Base-by-base conservation (phyloP, 1,139 yeast species). In the Taphrina betulina region DNA sequence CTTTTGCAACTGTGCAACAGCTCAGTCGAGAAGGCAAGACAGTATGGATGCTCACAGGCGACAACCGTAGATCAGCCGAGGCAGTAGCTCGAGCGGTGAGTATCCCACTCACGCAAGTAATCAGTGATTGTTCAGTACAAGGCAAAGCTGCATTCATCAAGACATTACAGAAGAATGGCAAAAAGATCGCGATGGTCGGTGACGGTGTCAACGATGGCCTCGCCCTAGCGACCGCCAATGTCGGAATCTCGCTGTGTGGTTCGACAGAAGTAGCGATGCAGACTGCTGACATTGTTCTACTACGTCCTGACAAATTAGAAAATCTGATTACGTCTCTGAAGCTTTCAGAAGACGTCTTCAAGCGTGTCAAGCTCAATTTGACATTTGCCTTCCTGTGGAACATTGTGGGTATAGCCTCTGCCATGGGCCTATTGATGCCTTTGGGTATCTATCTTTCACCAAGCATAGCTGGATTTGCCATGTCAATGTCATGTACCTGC, bases 181-280 rank as follows among this genome's bases (percentile, higher is more conserved):
- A 55, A 28, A 58, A 45, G 26, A 65, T 20, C 57, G 95, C 92
- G 1, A 89, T 94, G 75, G 83, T 92, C 33, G 99, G 99, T 31
- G 99, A 92, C 70, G 99, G 99, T 58, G 84, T 88, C 63, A 88
- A 88, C 68, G 98, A 92, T 69, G 95, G 97, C 0, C 96, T 97
- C 0, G 97, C 97, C 0, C 75, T 92, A 60, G 95, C 89, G 0
- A 79, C 83, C 59, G 87, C 96, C 0, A 86, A 89, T 63, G 73
- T 92, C 14, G 98, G 98, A 19, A 81, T 94, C 66, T 94, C 97
- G 5, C 80, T 94, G 59, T 20, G 10, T 3, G 84, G 95, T 22
- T 79, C 95, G 0, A 87, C 97, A 0, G 97, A 90, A 65, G 87
- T 92, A 62, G 98, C 98, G 1, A 85, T 92, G 64, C 96, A 90